Evolutionary conservation across 2,329 filamentous ascomycete species (phyloP).

Genomic region (Spiromastix sp.): DNA sequence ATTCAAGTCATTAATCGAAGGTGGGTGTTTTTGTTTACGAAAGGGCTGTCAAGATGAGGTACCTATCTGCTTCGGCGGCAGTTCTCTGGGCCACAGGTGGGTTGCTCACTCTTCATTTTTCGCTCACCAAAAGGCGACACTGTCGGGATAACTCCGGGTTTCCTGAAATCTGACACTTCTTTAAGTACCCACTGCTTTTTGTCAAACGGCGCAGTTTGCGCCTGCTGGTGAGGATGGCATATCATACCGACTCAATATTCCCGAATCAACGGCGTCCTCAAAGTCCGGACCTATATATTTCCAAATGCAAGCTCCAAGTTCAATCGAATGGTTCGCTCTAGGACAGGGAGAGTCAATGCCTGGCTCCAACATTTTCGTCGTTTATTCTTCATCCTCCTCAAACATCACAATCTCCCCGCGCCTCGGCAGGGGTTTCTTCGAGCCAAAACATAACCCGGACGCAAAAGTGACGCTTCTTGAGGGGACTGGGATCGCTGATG

Average conservation of each 20-base stretch:
- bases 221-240: slow-evolving; percentile 13
- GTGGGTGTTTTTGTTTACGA: no score
- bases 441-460: slow-evolving; percentile 33
- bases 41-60: no score
- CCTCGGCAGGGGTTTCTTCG: slow-evolving; percentile 31
- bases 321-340: slow-evolving; percentile 44
- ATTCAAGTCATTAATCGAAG: no score
- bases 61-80: no score
- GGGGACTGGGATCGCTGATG: slow-evolving; percentile 43
- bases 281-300: slow-evolving; percentile 48
- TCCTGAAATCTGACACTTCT: no score
- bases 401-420: slow-evolving; percentile 51
- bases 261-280: slow-evolving; percentile 39
- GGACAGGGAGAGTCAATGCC: slow-evolving; percentile 47
- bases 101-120: no score
- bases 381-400: slow-evolving; percentile 42
- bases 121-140: no score
- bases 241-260: slow-evolving; percentile 44
- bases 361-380: slow-evolving; percentile 48
- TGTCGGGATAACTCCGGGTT: no score
- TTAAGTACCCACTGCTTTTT: slow-evolving; percentile 12
- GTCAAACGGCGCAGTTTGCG: slow-evolving; percentile 14
- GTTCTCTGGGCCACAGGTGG: neutral
- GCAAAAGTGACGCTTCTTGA: slow-evolving; percentile 40
- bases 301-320: slow-evolving; percentile 44